Conservation (phyloP, 2,329 filamentous ascomycete genomes). For the Colletotrichum siamense region DNA sequence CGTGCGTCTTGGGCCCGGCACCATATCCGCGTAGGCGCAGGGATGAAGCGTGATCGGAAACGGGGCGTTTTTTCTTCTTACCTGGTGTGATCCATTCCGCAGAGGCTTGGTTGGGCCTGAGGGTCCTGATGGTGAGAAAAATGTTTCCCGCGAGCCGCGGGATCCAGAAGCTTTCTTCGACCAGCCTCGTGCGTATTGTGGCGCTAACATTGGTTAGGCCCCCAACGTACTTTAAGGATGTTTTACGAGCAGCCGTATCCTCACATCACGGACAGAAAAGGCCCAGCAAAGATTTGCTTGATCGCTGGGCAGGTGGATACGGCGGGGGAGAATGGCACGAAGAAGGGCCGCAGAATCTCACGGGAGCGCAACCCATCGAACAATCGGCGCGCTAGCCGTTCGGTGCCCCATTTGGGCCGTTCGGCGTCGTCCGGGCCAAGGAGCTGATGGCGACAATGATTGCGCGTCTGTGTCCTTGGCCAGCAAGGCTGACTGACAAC, state of each 20-base stretch:
- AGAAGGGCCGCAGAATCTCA: neutral
- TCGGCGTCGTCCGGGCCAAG: constrained; percentile 21
- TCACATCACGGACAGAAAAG: neutral
- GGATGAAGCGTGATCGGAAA: neutral
- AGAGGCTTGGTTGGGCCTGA: neutral
- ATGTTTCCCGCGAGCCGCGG: neutral
- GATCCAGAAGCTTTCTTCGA: neutral
- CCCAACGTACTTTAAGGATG: neutral
- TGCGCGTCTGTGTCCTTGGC: constrained; percentile 24
- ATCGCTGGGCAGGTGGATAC: neutral
- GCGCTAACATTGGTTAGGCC: neutral
- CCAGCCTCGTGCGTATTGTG: neutral
- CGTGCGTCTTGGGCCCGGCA: constrained; percentile 8
- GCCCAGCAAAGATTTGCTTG: neutral
- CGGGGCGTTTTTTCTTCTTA: neutral
- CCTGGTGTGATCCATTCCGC: neutral
- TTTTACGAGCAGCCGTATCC: neutral
- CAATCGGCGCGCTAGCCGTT: neutral
- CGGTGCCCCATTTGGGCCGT: neutral
- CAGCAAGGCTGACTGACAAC: constrained; percentile 6
- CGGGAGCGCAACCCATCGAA: neutral
- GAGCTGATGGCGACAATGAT: constrained; percentile 20
- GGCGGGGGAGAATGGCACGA: constrained; percentile 7
- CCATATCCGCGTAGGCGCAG: constrained; percentile 2
- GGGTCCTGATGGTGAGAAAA: neutral